Base-by-base conservation (phyloP, 2,329 filamentous ascomycete genomes). In the Fusarium fujikuroi region DNA sequence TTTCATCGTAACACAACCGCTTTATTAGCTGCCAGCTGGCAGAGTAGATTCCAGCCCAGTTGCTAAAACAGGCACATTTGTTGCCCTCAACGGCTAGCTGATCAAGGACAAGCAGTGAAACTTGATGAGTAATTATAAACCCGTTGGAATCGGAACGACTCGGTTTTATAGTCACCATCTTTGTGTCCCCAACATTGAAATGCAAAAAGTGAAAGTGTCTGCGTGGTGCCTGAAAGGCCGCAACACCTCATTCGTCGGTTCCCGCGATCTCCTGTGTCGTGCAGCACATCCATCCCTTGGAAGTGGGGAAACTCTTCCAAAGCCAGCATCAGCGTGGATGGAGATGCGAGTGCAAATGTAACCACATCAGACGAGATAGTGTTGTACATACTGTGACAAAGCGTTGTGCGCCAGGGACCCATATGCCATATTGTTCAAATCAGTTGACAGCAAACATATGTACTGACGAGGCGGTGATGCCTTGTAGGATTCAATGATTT, bases 251-350 rank as follows among this genome's bases (percentile, higher is more conserved):
- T 77, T 77, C 68, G 75, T 65, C 57, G 43, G 56, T 30, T 75
- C 60, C 57, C 60, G 43, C 60, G 65, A 76, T 66, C 75, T 74
- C 70, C 74, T 77, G 75, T 77, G 75, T 77, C 72, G 62, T 77
- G 75, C 75, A 77, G 66, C 73, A 72, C 74, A 76, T 69, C 57
- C 54, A 60, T 61, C 54, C 46, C 49, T 46, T 60, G 40, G 42
- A 43, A 44, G 73, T 67, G 63, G 64, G 15, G 50, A 67, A 25
- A 36, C 39, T 40, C 53, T 25, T 46, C 43, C 72, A 76, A 72
- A 73, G 69, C 56, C 58, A 59, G 52, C 32, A 46, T 63, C 50
- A 46, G 34, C 46, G 42, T 63, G 39, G 42, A 65, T 60, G 42
- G 36, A 54, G 43, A 62, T 73, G 69, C 49, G 65, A 73, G 15